A percentile compares a stretch with the other conserved stretches of the same genome.
Conservation (phyloP, 164 flowering plant species). For the Umbellularia californica region DNA sequence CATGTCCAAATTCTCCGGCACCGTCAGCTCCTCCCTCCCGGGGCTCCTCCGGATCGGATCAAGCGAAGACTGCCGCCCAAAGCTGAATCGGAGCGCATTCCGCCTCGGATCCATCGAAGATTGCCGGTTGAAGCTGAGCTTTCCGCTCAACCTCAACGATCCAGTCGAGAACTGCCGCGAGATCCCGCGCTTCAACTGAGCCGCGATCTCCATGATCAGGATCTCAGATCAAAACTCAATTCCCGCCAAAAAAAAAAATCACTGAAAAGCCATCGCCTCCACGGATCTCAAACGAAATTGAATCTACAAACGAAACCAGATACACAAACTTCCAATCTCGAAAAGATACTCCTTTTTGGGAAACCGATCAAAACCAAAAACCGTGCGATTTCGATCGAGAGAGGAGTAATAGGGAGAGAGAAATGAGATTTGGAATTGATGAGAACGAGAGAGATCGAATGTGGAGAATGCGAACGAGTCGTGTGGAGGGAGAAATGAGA, state of each 20-base stretch:
- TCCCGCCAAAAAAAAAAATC: neutral
- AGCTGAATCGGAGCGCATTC: constrained; percentile 62
- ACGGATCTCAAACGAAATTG: no score
- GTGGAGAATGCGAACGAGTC: no score
- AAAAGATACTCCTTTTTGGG: no score
- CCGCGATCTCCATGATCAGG: constrained; percentile 40
- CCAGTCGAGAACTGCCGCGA: constrained; percentile 96
- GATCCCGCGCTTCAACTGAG: constrained; percentile 77
- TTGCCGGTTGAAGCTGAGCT: constrained; percentile 51
- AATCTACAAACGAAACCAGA: no score
- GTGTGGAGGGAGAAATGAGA: no score
- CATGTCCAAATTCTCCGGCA: constrained; percentile 83
- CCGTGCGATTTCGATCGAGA: neutral
- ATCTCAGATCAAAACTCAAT: neutral
- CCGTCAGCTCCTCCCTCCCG: constrained; percentile 37
- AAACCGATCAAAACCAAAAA: no score
- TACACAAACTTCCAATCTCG: no score
- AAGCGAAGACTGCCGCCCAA: constrained; percentile 82
- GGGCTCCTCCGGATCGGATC: constrained; percentile 75
- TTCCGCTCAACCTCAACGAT: constrained; percentile 51
- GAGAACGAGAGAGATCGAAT: no score
- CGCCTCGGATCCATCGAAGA: constrained; percentile 66
- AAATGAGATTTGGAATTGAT: neutral
- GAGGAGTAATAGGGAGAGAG: neutral
- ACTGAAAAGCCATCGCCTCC: no score